Evolutionary conservation across 1,284 basidiomycete genomes (phyloP), one percentile per base, ranked within the genome.

Genomic region (Cerrena zonata): DNA sequence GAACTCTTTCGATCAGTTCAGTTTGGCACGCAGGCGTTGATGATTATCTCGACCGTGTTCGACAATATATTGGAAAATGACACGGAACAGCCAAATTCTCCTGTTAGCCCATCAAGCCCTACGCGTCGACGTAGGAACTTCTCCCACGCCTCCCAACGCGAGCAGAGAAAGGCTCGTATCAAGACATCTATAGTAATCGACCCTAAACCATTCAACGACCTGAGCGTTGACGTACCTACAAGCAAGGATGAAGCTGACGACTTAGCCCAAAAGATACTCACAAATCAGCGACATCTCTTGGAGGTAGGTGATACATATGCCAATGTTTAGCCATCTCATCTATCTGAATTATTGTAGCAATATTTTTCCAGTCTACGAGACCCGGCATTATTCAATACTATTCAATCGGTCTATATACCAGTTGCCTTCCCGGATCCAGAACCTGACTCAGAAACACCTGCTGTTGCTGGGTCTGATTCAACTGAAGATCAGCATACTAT

Each of bases 211-310:
- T 69, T 74, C 34, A 47, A 56, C 1, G 62, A 52, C 34, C 52
- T 73, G 5, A 59, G 60, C 2, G 38, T 48, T 1, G 48, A 49
- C 2, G 52, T 65, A 1, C 73, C 74, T 3, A 23, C 15, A 5
- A 55, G 57, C 7, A 42, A 47, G 5, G 39, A 47, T 3, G 64
- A 67, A 26, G 69, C 64, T 0, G 46, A 49, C 5, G 25, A 47
- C 11, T 49, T 64, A 19, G 60, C 57, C 0, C 10, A 4, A 1
- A 26, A 56, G 2, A 53, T 74, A 7, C 39, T 63, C 0, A 4
- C 15, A 0, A 25, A 63, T 3, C 64, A 71, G 45, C 62, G 60
- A 49, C 23, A 10, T 2, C 56, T 62, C 38, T 47, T 75, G 12
- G 39, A 61, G 46, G 72, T 74, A 21, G 11, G 3, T 38, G 23